These are phyloP conservation scores for Tricholoma matsutake DNA, from an alignment of 768 basidiomycete species.

Conservation along the genomic window DNA sequence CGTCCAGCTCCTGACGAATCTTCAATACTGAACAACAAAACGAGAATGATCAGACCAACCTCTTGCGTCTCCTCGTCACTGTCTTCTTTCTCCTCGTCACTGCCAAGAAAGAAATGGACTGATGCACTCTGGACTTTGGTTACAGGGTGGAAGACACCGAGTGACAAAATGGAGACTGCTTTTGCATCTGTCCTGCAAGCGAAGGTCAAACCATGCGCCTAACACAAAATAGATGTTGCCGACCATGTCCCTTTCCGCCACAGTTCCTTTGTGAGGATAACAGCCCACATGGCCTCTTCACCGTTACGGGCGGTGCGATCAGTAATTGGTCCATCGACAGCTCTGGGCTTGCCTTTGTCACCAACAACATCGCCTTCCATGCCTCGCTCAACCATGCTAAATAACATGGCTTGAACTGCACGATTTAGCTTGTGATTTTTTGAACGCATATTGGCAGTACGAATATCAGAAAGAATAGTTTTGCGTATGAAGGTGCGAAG, in stretches of 20 bases:
- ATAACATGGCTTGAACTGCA: constrained; percentile 93
- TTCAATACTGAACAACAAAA: constrained; percentile 1
- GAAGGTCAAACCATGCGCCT: background rate
- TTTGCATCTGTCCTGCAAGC: constrained; percentile 80
- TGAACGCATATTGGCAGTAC: constrained; percentile 80
- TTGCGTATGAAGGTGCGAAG: constrained; percentile 85
- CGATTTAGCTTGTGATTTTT: constrained; percentile 97
- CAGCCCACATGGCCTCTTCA: constrained; percentile 97
- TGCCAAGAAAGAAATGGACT: constrained; percentile 94
- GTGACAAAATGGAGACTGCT: constrained; percentile 85
- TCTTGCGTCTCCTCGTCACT: constrained; percentile 72
- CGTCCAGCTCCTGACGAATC: constrained; percentile 52
- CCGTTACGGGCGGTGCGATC: constrained; percentile 45
- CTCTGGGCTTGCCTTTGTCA: constrained; percentile 76
- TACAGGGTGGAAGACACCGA: constrained; percentile 91
- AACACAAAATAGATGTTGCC: constrained; percentile 14
- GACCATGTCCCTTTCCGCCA: constrained; percentile 94
- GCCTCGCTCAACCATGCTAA: constrained; percentile 92
- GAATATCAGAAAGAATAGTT: constrained; percentile 92
- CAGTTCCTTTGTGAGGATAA: constrained; percentile 88
- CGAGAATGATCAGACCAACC: constrained; percentile 19
- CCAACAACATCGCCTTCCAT: constrained; percentile 80
- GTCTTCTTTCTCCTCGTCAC: constrained; percentile 71
- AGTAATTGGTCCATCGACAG: constrained; percentile 32
- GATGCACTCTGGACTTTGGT: constrained; percentile 94